Evolutionary conservation across 805 yeast species (phyloP).

Genomic region (Kazachstania martiniae): DNA sequence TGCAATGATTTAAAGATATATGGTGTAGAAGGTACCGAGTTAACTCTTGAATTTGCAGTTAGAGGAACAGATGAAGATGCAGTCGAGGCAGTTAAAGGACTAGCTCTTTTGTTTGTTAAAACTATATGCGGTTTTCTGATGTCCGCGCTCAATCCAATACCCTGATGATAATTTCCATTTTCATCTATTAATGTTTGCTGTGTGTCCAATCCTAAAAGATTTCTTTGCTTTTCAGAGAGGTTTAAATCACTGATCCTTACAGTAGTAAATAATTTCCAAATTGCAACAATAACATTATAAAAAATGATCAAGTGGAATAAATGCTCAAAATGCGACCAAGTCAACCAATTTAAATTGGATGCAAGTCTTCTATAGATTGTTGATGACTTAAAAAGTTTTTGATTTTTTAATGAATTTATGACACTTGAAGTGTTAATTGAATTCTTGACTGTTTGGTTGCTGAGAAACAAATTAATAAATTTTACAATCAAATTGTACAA

Average conservation of each 20-base stretch:
- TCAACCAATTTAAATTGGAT: slow-evolving; percentile 3
- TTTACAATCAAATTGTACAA: slow-evolving; percentile 21
- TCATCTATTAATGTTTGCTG: too few species aligned
- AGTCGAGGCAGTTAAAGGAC: background rate
- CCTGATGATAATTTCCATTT: background rate
- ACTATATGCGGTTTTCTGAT: slow-evolving; percentile 11
- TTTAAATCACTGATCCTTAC: slow-evolving; percentile 27
- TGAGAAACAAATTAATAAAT: slow-evolving; percentile 11
- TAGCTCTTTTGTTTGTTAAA: background rate
- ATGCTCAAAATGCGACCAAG: slow-evolving; percentile 15
- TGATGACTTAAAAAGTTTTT: background rate
- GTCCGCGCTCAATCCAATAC: background rate
- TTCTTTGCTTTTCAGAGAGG: slow-evolving; percentile 24
- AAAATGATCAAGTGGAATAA: slow-evolving; percentile 20
- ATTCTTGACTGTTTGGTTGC: too few species aligned
- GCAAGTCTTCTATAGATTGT: background rate
- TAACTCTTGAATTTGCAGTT: background rate
- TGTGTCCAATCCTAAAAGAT: slow-evolving; percentile 28
- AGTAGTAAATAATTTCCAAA: slow-evolving; percentile 24
- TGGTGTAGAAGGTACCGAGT: slow-evolving; percentile 10
- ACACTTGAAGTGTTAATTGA: too few species aligned
- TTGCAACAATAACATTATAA: slow-evolving; percentile 23
- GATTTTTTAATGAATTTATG: slow-evolving; percentile 7
- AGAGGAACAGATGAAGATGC: too few species aligned
- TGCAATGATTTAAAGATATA: slow-evolving; percentile 21